Conservation (phyloP, 1,139 yeast genomes). For the Candida freyschussii region DNA sequence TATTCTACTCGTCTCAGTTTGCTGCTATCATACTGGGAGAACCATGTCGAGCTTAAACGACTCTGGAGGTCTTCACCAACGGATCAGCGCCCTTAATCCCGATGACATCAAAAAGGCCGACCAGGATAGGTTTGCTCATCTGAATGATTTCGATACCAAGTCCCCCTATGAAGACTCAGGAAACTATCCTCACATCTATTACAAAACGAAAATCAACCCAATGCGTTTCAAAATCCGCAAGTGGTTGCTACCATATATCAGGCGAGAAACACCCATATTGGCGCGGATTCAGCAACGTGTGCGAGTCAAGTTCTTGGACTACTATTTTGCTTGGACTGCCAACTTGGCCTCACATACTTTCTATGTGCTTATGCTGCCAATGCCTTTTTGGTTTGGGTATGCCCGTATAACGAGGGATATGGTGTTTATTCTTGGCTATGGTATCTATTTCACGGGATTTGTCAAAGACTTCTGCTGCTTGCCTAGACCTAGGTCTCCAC, state of each 20-base stretch:
- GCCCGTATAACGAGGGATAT: constrained; percentile 58
- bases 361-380: constrained; percentile 82
- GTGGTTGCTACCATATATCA: constrained; percentile 51
- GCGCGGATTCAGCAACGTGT: constrained; percentile 49
- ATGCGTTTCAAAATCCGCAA: constrained; percentile 56
- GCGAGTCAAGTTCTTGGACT: constrained; percentile 54
- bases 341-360: constrained; percentile 91
- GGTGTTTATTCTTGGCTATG: constrained; percentile 74
- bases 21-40: no score
- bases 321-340: constrained; percentile 85
- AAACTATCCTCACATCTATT: constrained; percentile 60
- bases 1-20: no score
- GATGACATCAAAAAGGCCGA: constrained; percentile 4
- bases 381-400: constrained; percentile 81
- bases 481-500: constrained; percentile 92
- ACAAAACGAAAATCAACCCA: constrained; percentile 53
- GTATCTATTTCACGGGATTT: constrained; percentile 75
- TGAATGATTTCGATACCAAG: constrained; percentile 26
- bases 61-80: no score
- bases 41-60: no score
- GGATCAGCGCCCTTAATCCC: no score
- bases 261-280: constrained; percentile 62
- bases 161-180: constrained; percentile 58
- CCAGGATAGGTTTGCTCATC: constrained; percentile 22
- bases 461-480: constrained; percentile 82